Conservation (phyloP, 495 filamentous ascomycete species). For the Pyronema domesticum region DNA sequence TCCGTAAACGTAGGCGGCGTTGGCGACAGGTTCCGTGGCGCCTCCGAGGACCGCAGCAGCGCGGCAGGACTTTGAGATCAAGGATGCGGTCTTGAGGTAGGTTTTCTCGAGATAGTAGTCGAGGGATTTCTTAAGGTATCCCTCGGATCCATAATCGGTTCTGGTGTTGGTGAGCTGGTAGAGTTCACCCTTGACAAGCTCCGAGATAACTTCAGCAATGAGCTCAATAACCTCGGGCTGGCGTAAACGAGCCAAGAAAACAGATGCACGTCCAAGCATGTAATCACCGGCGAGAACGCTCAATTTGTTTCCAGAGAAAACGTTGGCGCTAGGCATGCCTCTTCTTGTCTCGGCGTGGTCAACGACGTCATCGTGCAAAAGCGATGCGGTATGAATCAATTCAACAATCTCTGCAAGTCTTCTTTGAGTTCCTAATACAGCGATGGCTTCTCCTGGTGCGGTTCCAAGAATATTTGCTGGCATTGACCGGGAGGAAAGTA, state of each 20-base stretch:
- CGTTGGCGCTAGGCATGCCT: conserved; percentile 70
- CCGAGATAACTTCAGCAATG: conserved; percentile 87
- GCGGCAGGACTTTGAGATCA: conserved; percentile 90
- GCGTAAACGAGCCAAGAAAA: conserved; percentile 74
- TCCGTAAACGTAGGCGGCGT: conserved; percentile 80
- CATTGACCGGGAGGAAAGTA: conserved; percentile 20
- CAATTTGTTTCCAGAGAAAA: conserved; percentile 96
- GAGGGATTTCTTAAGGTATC: conserved; percentile 71
- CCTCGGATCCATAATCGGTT: conserved; percentile 60
- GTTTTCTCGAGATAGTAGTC: conserved; percentile 97
- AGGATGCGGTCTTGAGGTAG: conserved; percentile 84
- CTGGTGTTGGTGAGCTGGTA: conserved; percentile 98
- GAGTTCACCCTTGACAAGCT: conserved; percentile 94
- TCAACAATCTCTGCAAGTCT: conserved; percentile 93
- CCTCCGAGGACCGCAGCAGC: conserved; percentile 74
- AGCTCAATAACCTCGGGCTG: conserved; percentile 90
- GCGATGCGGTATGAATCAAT: conserved; percentile 86
- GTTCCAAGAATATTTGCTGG: conserved; percentile 17
- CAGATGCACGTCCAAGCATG: conserved; percentile 77
- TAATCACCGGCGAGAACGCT: conserved; percentile 93
- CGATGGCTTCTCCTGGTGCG: conserved; percentile 1
- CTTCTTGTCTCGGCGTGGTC: conserved; percentile 74
- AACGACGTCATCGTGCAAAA: conserved; percentile 96
- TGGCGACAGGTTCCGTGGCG: conserved; percentile 57
- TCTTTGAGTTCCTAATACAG: conserved; percentile 77